Percentiles rank a stretch among this genome's conserved stretches.
Evolutionary conservation across 139 green algal genomes (phyloP).

Genomic region (Chlamydomonas applanata): DNA sequence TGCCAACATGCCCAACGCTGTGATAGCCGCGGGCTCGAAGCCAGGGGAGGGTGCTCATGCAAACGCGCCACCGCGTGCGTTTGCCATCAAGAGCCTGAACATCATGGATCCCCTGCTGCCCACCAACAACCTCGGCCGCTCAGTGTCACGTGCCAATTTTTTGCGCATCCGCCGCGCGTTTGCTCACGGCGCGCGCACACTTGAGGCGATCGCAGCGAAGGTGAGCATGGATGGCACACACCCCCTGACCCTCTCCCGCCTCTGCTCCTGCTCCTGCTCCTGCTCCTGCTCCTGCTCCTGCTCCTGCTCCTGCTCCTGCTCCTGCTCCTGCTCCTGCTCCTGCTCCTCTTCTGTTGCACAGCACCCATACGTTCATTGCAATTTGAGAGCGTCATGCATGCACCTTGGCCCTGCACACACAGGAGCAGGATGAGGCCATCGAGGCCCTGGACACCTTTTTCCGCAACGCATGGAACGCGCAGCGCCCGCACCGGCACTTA

Average conservation of each 20-base stretch:
- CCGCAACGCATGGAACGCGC: slow-evolving; percentile 64
- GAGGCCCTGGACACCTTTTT: slow-evolving; percentile 63
- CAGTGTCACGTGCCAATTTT: slow-evolving; percentile 77
- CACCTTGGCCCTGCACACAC: slow-evolving; percentile 6
- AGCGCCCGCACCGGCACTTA: slow-evolving; percentile 25
- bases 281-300: too few species aligned
- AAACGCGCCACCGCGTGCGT: background rate
- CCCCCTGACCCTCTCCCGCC: too few species aligned
- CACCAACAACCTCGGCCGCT: slow-evolving; percentile 94
- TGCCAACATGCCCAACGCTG: too few species aligned
- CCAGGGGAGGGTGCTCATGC: too few species aligned
- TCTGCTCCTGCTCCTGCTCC: background rate
- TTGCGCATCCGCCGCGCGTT: slow-evolving; percentile 78
- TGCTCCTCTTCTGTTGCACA: too few species aligned
- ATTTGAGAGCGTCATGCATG: too few species aligned
- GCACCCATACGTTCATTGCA: too few species aligned
- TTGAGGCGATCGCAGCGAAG: slow-evolving; percentile 43
- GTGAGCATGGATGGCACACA: too few species aligned
- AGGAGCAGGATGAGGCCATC: slow-evolving; percentile 40
- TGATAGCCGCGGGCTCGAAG: too few species aligned
- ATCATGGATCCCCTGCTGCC: slow-evolving; percentile 92
- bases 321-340: too few species aligned
- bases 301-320: too few species aligned
- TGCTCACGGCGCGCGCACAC: slow-evolving; percentile 49
- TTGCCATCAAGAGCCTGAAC: slow-evolving; percentile 69